A percentile compares a stretch with the other conserved stretches of the same genome.
phyloP scores from a whole-genome alignment of 176 grass and related monocot species.

The Carex littledalei region DNA sequence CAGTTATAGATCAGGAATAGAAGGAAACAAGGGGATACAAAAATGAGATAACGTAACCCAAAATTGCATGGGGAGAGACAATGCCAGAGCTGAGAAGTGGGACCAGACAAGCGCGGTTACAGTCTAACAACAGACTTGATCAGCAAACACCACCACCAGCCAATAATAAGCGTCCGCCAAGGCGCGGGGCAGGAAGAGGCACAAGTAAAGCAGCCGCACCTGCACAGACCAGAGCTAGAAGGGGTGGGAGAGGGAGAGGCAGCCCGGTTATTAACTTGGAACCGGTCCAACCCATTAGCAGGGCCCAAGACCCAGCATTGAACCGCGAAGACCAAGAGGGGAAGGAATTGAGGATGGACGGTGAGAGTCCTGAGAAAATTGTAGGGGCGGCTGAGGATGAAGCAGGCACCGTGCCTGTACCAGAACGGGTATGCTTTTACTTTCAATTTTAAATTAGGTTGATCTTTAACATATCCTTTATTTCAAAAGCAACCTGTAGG shows the following conservation, averaged over 20 bases:
- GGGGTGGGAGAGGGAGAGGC: slow-evolving; percentile 31
- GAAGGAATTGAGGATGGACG: slow-evolving; percentile 63
- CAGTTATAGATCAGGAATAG: neutral
- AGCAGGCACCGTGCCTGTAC: slow-evolving; percentile 45
- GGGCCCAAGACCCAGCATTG: slow-evolving; percentile 36
- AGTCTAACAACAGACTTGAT: slow-evolving; percentile 48
- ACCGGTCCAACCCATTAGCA: slow-evolving; percentile 30
- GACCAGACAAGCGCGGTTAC: slow-evolving; percentile 60
- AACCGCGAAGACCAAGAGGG: slow-evolving; percentile 28
- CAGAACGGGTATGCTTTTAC: slow-evolving; percentile 52
- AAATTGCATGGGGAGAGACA: slow-evolving; percentile 84
- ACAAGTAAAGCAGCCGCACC: slow-evolving; percentile 37
- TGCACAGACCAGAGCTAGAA: slow-evolving; percentile 26
- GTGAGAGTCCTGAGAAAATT: slow-evolving; percentile 64
- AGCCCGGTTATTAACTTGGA: slow-evolving; percentile 30
- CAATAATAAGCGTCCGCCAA: slow-evolving; percentile 34
- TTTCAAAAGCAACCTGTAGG: neutral
- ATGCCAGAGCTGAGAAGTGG: slow-evolving; percentile 88
- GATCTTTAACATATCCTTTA: slow-evolving; percentile 2
- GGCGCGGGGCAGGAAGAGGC: slow-evolving; percentile 38
- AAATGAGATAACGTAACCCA: neutral
- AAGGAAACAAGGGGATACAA: neutral
- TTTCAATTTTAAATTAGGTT: slow-evolving; percentile 15
- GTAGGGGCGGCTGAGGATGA: slow-evolving; percentile 61
- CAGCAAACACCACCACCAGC: slow-evolving; percentile 26